Evolutionary conservation across 805 yeast genomes (phyloP), one percentile per base, ranked within the genome.

Genomic region (Nakazawaea peltata): DNA sequence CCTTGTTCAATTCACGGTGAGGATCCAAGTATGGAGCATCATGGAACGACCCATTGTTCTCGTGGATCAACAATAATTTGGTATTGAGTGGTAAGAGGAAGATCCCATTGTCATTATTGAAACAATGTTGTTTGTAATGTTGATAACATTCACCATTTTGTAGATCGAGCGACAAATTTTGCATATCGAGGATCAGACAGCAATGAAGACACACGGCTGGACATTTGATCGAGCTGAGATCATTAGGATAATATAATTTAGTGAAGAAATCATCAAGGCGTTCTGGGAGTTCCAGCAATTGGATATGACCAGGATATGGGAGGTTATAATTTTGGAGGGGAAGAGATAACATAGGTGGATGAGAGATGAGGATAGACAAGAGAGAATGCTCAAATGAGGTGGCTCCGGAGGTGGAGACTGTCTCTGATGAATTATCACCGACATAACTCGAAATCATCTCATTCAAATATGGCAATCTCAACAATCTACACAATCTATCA

Each of bases 181-280:
- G 96, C n/a, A 77, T 58, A 42, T 77, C 77, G 16, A 84, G 65
- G 6, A 77, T 65, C 9, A 61, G 57, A 1, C 87, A 92, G 57
- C 98, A 92, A 42, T 79, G 80, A 36, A 90, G 57, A 49, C 98
- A 90, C 8, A 90, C 62, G 0, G 94, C 95, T 0, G 95, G 92
- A 44, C 88, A 94, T 31, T 66, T 67, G 21, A 63, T 65, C 46
- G 51, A 57, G 16, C 61, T 60, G 28, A 58, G 52, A 16, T 59
- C 57, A 18, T 63, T 65, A 47, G 60, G 63, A 43, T 73, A 70
- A 37, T 73, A 63, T 36, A 71, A 63, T 25, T 70, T 63, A 3
- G 84, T 77, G 57, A 81, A 84, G 43, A 86, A 77, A 26, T 61
- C 64, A 49, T 81, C 88, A 41, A 85, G 56, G 33, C 81, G 65